phyloP scores from a whole-genome alignment of 2,329 filamentous ascomycete species.

The Teratosphaeria gauchensis region DNA sequence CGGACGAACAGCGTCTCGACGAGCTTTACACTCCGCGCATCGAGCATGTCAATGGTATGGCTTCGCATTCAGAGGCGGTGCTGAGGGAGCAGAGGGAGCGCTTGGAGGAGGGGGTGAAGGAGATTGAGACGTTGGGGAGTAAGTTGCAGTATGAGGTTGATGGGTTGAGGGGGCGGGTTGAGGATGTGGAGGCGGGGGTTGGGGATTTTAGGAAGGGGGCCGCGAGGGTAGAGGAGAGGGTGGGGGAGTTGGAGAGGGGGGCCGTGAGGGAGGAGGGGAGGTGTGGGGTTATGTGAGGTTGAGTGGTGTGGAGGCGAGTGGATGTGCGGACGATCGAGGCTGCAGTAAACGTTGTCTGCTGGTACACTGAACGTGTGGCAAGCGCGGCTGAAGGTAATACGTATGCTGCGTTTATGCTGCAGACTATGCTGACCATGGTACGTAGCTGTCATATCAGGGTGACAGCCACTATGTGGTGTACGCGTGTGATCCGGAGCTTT shows the following conservation, averaged over 20 bases:
- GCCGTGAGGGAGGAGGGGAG: conserved; percentile 15
- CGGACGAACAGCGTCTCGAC: conserved; percentile 57
- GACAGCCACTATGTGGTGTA: too few species aligned
- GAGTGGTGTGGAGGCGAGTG: background rate
- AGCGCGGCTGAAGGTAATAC: too few species aligned
- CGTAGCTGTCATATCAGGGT: too few species aligned
- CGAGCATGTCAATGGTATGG: conserved; percentile 60
- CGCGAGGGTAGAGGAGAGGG: conserved; percentile 31
- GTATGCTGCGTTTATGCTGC: too few species aligned
- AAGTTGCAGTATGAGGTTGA: conserved; percentile 90
- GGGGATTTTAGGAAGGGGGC: conserved; percentile 65
- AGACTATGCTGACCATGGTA: too few species aligned
- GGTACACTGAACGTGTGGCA: too few species aligned
- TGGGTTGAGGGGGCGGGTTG: conserved; percentile 65
- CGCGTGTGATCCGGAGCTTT: too few species aligned
- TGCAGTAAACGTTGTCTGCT: too few species aligned
- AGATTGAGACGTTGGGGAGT: conserved; percentile 70
- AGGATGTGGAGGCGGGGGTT: conserved; percentile 79
- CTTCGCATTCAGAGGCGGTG: conserved; percentile 58
- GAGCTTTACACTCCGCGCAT: conserved; percentile 58
- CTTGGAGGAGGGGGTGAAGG: conserved; percentile 62
- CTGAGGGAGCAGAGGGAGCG: conserved; percentile 59
- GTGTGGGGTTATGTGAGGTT: conserved; percentile 15
- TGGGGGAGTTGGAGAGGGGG: conserved; percentile 53
- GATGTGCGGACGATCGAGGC: background rate